These are phyloP conservation scores for Tetrapyrgos nigripes DNA, from an alignment of 1,284 basidiomycete species.

Conservation along the genomic window DNA sequence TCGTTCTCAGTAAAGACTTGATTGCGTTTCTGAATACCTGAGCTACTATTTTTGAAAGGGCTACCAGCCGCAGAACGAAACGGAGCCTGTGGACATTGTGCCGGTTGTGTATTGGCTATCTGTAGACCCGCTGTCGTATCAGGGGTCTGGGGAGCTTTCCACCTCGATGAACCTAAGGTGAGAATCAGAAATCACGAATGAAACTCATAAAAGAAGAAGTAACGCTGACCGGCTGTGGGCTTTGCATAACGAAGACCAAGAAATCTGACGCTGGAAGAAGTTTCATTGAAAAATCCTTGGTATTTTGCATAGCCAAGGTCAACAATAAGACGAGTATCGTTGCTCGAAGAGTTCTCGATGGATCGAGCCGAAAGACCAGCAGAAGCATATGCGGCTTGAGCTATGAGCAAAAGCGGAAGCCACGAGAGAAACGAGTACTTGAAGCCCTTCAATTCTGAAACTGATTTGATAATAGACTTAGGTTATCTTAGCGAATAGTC, in stretches of 20 bases:
- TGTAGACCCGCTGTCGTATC: slow-evolving; percentile 23
- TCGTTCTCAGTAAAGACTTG: slow-evolving; percentile 22
- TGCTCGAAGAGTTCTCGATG: too few relatives aligned
- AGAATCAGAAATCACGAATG: background rate
- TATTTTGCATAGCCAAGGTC: slow-evolving; percentile 49
- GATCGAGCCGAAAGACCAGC: too few relatives aligned
- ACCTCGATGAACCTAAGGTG: slow-evolving; percentile 30
- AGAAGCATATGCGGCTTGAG: too few relatives aligned
- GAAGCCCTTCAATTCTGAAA: too few relatives aligned
- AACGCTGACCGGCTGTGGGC: slow-evolving; percentile 38
- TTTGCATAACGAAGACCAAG: slow-evolving; percentile 49
- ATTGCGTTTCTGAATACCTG: slow-evolving; percentile 1
- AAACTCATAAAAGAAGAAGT: background rate
- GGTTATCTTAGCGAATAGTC: too few relatives aligned
- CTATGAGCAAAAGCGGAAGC: too few relatives aligned
- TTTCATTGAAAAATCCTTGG: slow-evolving; percentile 36
- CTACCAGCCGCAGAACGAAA: slow-evolving; percentile 3
- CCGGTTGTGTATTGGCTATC: slow-evolving; percentile 23
- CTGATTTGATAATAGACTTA: too few relatives aligned
- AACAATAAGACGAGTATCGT: slow-evolving; percentile 35
- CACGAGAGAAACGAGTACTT: too few relatives aligned
- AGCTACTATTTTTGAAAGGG: slow-evolving; percentile 3
- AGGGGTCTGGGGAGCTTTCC: slow-evolving; percentile 30
- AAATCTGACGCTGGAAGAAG: slow-evolving; percentile 40
- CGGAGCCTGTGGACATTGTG: slow-evolving; percentile 24